Percentiles rank a stretch among this genome's conserved stretches.
Conservation (phyloP, 805 yeast species). For the Trichomonascus vanleenenianus region DNA sequence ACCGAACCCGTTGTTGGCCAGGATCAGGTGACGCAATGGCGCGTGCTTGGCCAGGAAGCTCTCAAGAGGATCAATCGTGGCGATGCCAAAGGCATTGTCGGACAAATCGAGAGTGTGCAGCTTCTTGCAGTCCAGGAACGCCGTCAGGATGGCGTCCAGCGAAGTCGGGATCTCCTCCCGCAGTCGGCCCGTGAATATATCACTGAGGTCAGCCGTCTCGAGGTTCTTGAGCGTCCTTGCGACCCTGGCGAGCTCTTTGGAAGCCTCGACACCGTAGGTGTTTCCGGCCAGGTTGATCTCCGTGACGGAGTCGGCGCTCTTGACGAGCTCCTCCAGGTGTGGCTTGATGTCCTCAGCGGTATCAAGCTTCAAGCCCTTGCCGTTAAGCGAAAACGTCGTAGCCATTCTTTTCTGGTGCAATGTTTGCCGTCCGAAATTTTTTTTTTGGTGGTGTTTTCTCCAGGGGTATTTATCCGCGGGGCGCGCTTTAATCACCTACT, state of each 20-base stretch:
- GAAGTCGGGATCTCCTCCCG: slow-evolving; percentile 91
- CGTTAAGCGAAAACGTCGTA: slow-evolving; percentile 44
- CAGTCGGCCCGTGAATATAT: slow-evolving; percentile 88
- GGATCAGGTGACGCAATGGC: slow-evolving; percentile 74
- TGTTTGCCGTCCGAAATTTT: no score
- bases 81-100: slow-evolving; percentile 96
- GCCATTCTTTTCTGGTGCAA: background rate
- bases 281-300: slow-evolving; percentile 84
- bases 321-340: slow-evolving; percentile 49
- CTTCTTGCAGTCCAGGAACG: slow-evolving; percentile 58
- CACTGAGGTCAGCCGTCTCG: slow-evolving; percentile 74
- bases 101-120: slow-evolving; percentile 72
- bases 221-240: slow-evolving; percentile 33
- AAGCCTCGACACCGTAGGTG: slow-evolving; percentile 89
- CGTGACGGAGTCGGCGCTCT: slow-evolving; percentile 29
- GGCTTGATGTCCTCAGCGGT: slow-evolving; percentile 64
- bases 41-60: slow-evolving; percentile 64
- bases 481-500: no score
- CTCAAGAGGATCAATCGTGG: slow-evolving; percentile 87
- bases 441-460: background rate
- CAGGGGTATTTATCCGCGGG: no score
- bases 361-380: slow-evolving; percentile 71
- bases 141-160: slow-evolving; percentile 62
- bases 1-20: slow-evolving; percentile 96
- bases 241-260: slow-evolving; percentile 57